phyloP scores from a whole-genome alignment of 768 basidiomycete genomes.

The Suillus subluteus region DNA sequence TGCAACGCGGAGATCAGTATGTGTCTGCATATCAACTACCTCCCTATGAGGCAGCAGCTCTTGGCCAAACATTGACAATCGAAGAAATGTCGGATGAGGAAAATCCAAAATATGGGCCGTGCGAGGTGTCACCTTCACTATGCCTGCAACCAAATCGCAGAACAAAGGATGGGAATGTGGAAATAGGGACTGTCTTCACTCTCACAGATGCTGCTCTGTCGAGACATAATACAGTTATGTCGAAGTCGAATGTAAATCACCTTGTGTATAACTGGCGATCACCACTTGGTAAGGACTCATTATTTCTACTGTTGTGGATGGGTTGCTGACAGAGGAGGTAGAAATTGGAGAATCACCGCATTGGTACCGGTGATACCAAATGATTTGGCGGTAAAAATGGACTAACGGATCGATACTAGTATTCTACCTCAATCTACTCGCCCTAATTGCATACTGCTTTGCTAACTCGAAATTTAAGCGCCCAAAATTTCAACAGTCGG shows the following conservation, averaged over 20 bases:
- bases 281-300: conserved; percentile 58
- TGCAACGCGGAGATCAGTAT: conserved; percentile 5
- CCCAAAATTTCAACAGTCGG: not conserved
- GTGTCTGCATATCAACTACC: conserved; percentile 29
- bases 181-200: conserved; percentile 20
- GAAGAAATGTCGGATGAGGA: conserved; percentile 30
- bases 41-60: conserved; percentile 37
- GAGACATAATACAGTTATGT: conserved; percentile 39
- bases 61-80: conserved; percentile 33
- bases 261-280: conserved; percentile 69
- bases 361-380: conserved; percentile 1
- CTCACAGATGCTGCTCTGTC: conserved; percentile 50
- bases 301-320: not conserved
- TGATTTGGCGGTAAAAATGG: not conserved
- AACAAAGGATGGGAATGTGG: conserved; percentile 25
- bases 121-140: conserved; percentile 4
- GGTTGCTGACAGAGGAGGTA: conserved; percentile 1
- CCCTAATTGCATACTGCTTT: no score
- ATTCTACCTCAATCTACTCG: not conserved
- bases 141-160: conserved; percentile 32
- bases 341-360: conserved; percentile 1
- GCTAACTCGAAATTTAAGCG: not conserved
- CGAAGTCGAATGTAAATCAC: conserved; percentile 43
- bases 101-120: not conserved
- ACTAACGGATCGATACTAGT: not conserved